Evolutionary conservation across 352 stramenopile species (phyloP).

Genomic region (Globisporangium echinulatum): DNA sequence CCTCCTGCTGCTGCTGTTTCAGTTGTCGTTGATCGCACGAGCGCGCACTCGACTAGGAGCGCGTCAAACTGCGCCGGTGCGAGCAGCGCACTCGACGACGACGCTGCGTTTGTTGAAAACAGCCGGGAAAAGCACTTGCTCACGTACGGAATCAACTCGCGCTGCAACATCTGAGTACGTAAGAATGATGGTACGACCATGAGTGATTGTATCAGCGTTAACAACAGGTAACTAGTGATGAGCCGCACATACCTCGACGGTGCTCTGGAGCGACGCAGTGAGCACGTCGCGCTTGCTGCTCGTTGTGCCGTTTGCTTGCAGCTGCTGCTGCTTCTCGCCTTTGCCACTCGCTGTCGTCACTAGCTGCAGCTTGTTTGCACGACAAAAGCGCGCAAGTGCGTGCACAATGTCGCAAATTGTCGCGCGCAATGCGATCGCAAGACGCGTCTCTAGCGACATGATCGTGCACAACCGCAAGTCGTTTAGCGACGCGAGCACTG

Average conservation of each 20-base stretch:
- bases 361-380: slow-evolving; percentile 37
- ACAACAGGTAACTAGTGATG: too few species aligned
- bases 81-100: slow-evolving; percentile 16
- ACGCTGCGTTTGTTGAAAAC: slow-evolving; percentile 22
- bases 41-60: slow-evolving; percentile 30
- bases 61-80: slow-evolving; percentile 25
- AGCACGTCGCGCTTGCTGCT: slow-evolving; percentile 18
- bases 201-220: not conserved
- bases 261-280: slow-evolving; percentile 38
- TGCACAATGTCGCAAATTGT: slow-evolving; percentile 41
- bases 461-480: slow-evolving; percentile 78
- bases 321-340: slow-evolving; percentile 6
- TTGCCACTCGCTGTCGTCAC: too few species aligned
- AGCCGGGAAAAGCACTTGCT: slow-evolving; percentile 70
- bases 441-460: slow-evolving; percentile 44
- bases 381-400: slow-evolving; percentile 46
- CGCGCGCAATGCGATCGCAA: slow-evolving; percentile 51
- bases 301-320: not conserved
- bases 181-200: not conserved
- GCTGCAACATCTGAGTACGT: slow-evolving; percentile 32
- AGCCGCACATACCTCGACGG: slow-evolving; percentile 36
- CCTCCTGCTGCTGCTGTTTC: too few species aligned
- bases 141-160: slow-evolving; percentile 58
- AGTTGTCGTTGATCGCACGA: slow-evolving; percentile 16
- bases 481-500: slow-evolving; percentile 73